A percentile compares a stretch with the other conserved stretches of the same genome.
These are phyloP conservation scores for Calonectria leucothoes DNA, from an alignment of 2,329 filamentous ascomycete species.

Conservation along the genomic window DNA sequence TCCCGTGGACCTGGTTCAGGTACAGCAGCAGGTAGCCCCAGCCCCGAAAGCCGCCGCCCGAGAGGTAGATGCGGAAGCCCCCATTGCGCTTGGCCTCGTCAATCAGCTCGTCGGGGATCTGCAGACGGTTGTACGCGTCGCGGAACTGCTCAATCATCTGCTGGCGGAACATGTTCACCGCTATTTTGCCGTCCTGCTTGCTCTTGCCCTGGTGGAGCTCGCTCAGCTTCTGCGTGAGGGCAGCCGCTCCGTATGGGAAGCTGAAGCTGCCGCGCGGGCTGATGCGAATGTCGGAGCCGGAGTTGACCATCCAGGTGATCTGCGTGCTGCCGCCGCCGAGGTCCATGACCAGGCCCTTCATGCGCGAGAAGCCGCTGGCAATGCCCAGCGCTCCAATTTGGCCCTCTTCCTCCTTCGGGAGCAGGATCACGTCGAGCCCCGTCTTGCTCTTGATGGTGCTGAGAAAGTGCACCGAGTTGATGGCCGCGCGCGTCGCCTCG, in stretches of 20 bases:
- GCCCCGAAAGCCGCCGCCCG: slow-evolving; percentile 76
- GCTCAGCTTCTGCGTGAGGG: slow-evolving; percentile 66
- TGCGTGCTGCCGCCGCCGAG: slow-evolving; percentile 78
- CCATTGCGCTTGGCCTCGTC: slow-evolving; percentile 55
- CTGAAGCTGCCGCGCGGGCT: slow-evolving; percentile 69
- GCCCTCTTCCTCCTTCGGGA: slow-evolving; percentile 76
- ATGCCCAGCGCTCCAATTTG: slow-evolving; percentile 74
- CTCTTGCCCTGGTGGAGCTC: slow-evolving; percentile 53
- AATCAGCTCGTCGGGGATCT: slow-evolving; percentile 63
- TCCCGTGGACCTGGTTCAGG: slow-evolving; percentile 68
- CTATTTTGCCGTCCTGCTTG: slow-evolving; percentile 53
- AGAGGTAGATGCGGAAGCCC: slow-evolving; percentile 72
- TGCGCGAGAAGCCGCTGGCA: slow-evolving; percentile 69
- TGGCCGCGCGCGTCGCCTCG: slow-evolving; percentile 45
- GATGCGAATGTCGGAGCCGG: slow-evolving; percentile 61
- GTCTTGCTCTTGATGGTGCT: slow-evolving; percentile 62
- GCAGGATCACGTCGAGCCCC: slow-evolving; percentile 69
- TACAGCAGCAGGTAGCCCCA: slow-evolving; percentile 74
- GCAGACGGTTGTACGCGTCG: slow-evolving; percentile 62
- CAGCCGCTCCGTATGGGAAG: slow-evolving; percentile 78
- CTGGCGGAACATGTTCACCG: slow-evolving; percentile 56
- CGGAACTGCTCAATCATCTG: slow-evolving; percentile 66
- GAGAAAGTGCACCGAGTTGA: slow-evolving; percentile 45
- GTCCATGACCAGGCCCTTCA: slow-evolving; percentile 79
- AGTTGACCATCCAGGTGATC: slow-evolving; percentile 72